These are phyloP conservation scores for Allium fistulosum DNA, from an alignment of 106 monocot species.

Conservation along the genomic window DNA sequence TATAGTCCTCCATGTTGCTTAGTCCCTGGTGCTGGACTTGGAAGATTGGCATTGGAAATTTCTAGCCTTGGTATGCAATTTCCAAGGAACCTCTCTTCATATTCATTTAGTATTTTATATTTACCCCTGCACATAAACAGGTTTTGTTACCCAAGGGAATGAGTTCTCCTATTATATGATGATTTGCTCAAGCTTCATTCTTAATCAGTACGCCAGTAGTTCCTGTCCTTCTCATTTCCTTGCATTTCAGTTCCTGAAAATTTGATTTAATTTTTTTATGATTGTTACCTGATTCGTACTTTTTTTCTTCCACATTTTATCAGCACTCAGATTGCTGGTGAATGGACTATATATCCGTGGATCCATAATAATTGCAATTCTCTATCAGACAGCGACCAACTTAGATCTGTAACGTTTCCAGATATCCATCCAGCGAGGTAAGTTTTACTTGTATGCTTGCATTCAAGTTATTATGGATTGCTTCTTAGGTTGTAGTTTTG, in stretches of 20 bases:
- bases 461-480: not conserved
- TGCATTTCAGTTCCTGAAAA: not conserved
- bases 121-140: conserved; percentile 16
- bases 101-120: not conserved
- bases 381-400: conserved; percentile 81
- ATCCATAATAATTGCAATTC: conserved; percentile 96
- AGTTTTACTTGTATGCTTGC: not conserved
- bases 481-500: too few relatives aligned
- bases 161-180: conserved; percentile 99
- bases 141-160: conserved; percentile 89
- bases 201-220: conserved; percentile 69
- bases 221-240: not conserved
- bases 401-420: conserved; percentile 81
- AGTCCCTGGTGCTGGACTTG: conserved; percentile 97
- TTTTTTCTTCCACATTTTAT: conserved; percentile 5
- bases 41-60: conserved; percentile 90
- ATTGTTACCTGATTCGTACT: not conserved
- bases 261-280: not conserved
- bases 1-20: conserved; percentile 79
- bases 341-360: conserved; percentile 98
- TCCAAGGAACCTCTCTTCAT: not conserved
- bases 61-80: conserved; percentile 70
- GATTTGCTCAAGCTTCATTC: conserved; percentile 98
- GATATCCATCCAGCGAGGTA: conserved; percentile 94
- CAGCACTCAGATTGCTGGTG: conserved; percentile 56